phyloP scores from a whole-genome alignment of 2,329 filamentous ascomycete species.

The Paracorniculantispora psalliotae region DNA sequence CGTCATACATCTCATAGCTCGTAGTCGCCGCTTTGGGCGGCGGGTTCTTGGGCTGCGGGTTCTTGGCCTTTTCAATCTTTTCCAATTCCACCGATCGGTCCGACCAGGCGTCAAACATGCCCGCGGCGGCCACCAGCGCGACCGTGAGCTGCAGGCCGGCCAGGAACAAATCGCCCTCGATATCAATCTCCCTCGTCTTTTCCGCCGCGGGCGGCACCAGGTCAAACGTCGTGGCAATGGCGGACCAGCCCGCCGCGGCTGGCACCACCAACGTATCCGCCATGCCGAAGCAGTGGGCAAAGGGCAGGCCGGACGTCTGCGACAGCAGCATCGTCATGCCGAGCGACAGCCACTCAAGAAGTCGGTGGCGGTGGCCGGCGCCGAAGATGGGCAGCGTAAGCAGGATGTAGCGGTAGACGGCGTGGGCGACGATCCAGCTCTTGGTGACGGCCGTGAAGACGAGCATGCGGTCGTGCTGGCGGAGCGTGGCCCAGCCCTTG shows the following conservation, averaged over 20 bases:
- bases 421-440: constrained; percentile 13
- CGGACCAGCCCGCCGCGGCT: constrained; percentile 12
- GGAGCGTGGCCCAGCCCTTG: constrained; percentile 2
- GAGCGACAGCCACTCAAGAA: constrained; percentile 12
- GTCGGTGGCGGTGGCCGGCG: constrained; percentile 3
- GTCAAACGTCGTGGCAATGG: constrained; percentile 6
- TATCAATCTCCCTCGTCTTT: background rate
- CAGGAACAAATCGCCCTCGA: background rate
- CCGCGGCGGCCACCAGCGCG: constrained; percentile 1
- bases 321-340: constrained; percentile 5
- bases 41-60: background rate
- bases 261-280: constrained; percentile 12
- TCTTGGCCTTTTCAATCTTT: background rate
- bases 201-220: constrained; percentile 1
- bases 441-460: constrained; percentile 12
- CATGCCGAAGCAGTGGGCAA: constrained; percentile 15
- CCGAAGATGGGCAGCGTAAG: constrained; percentile 11
- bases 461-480: constrained; percentile 8
- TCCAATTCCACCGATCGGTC: background rate
- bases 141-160: constrained; percentile 7
- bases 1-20: background rate
- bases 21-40: background rate
- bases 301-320: constrained; percentile 2
- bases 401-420: constrained; percentile 12
- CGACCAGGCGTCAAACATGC: constrained; percentile 2